Base-by-base conservation (phyloP, 768 basidiomycete genomes). In the Chalciporus chontae region DNA sequence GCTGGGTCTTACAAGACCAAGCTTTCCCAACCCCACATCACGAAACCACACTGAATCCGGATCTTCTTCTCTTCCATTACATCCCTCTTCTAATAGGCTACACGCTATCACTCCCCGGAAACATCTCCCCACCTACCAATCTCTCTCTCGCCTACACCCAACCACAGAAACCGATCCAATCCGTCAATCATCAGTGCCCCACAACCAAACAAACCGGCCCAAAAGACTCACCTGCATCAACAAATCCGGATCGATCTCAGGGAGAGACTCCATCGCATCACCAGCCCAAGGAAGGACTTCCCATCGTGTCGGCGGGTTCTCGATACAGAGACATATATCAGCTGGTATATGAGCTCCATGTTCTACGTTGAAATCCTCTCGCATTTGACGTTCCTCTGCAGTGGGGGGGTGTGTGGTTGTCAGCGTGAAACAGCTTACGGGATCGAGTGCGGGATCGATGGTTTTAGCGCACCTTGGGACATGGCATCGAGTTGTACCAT, bases 261-360 rank as follows among this genome's bases (percentile, higher is more conserved):
- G 88, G 26, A 90, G 67, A 8, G 69, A 69, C 64, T 90, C 88
- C 15, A 69, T 61, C 6, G 62, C 53, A 34, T 84, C 81, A 5
- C 78, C 80, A 21, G 76, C 69, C 64, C 70, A 74, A 0, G 88
- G 83, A 1, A 78, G 62, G 11, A 90, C 74, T 52, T 85, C 79
- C 83, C 85, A 90, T 45, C 74, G 75, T 32, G 87, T 89, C 9
- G 90, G 90, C 9, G 77, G 66, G 62, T 90, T 87, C 55, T 78
- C 80, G 45, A 91, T 81, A 52, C 79, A 87, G 14, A 90, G 69
- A 62, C 90, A 92, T 34, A 93, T 75, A 56, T 93, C 90, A 54
- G 84, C 78, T 0, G 90, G 90, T 2, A 93, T 75, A 63, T 85
- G 79, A 11, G 75, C 74, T 0, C 88, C 90, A 43, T 91, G 82